Evolutionary conservation across 2,329 filamentous ascomycete species (phyloP).

Genomic region (Ceratocystis huliohia): DNA sequence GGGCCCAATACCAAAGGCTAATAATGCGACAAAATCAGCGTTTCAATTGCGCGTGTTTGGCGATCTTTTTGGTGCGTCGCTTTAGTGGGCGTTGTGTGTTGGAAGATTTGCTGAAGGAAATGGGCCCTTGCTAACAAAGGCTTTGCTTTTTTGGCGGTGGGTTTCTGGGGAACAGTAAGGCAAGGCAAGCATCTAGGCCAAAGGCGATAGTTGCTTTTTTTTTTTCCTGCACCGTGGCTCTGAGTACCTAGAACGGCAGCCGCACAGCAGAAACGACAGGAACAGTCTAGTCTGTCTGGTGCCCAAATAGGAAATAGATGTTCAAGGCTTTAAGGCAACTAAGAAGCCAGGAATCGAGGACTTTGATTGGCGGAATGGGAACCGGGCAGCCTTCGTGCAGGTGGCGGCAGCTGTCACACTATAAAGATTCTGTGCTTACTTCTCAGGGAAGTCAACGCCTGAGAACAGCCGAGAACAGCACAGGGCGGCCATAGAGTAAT

Average conservation of each 20-base stretch:
- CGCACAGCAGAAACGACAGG: neutral
- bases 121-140: constrained; percentile 8
- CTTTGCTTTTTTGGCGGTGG: neutral
- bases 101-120: constrained; percentile 4
- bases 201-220: constrained; percentile 7
- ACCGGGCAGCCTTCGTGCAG: neutral
- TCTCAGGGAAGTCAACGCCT: neutral
- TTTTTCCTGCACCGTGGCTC: neutral
- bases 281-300: neutral
- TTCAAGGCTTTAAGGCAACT: neutral
- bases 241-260: neutral
- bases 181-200: neutral
- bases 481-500: no score
- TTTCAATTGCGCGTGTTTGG: neutral
- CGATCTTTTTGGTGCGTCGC: neutral
- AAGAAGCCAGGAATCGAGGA: neutral
- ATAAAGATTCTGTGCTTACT: no score
- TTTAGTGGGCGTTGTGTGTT: neutral
- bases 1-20: neutral
- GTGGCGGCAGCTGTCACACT: neutral
- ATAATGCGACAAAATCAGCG: neutral
- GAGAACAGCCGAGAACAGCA: neutral
- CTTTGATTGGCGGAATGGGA: neutral
- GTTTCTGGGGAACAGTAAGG: neutral
- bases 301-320: constrained; percentile 3